Conservation (phyloP, 108 stramenopile species). For the Pseudonitzschia delicatissima region DNA sequence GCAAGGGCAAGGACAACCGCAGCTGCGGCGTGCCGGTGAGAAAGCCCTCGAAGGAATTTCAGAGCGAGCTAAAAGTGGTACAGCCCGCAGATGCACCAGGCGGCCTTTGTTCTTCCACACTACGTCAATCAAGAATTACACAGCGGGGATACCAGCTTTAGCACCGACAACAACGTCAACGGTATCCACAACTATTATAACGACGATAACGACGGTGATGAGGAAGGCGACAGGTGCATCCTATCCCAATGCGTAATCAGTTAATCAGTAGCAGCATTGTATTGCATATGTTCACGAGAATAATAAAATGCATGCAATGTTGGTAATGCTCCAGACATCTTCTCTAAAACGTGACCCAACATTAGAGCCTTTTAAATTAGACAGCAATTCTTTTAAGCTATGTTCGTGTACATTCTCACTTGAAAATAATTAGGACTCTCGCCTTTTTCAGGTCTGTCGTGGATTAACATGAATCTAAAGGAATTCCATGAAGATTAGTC, state of each 20-base stretch:
- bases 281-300: too few relatives aligned
- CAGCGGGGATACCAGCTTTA: not conserved
- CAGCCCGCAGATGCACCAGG: constrained; percentile 60
- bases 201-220: constrained; percentile 12
- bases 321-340: too few relatives aligned
- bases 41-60: constrained; percentile 7
- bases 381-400: too few relatives aligned
- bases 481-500: not conserved
- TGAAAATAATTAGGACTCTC: too few relatives aligned
- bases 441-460: too few relatives aligned
- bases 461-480: too few relatives aligned
- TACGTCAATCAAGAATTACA: constrained; percentile 10
- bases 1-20: constrained; percentile 28
- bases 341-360: too few relatives aligned
- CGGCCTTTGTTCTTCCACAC: constrained; percentile 74
- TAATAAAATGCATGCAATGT: not conserved
- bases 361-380: too few relatives aligned
- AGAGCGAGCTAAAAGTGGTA: constrained; percentile 64
- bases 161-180: not conserved
- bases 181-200: not conserved
- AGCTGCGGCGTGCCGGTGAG: constrained; percentile 22
- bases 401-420: too few relatives aligned
- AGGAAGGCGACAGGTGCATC: constrained; percentile 18
- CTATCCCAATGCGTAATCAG: constrained; percentile 29
- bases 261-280: too few relatives aligned